phyloP scores from a whole-genome alignment of 192 early-diverging fungal genomes.

The Diversispora epigaea region DNA sequence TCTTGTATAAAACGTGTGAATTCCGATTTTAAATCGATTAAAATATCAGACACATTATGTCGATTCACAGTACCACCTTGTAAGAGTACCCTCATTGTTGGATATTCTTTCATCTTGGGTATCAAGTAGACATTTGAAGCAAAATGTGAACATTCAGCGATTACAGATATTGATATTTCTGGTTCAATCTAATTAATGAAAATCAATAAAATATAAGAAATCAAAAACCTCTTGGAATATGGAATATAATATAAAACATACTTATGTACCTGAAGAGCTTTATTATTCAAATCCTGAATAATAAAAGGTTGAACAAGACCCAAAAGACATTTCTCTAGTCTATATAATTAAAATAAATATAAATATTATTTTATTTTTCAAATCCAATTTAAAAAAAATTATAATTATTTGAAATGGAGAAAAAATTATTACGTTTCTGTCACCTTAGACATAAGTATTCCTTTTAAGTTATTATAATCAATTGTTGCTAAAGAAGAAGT shows the following conservation, averaged over 20 bases:
- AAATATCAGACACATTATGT: slow-evolving; percentile 39
- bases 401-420: no score
- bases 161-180: slow-evolving; percentile 54
- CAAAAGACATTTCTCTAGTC: not conserved
- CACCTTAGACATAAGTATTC: slow-evolving; percentile 52
- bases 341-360: not conserved
- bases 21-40: slow-evolving; percentile 42
- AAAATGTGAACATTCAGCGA: slow-evolving; percentile 63
- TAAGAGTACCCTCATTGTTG: slow-evolving; percentile 59
- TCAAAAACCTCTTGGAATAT: no score
- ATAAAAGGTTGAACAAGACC: slow-evolving; percentile 39
- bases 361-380: not conserved
- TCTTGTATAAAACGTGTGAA: slow-evolving; percentile 45
- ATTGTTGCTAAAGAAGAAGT: slow-evolving; percentile 66
- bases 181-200: slow-evolving; percentile 32
- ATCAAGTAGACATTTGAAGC: slow-evolving; percentile 57
- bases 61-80: slow-evolving; percentile 47
- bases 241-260: not conserved
- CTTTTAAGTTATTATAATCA: slow-evolving; percentile 39
- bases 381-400: not conserved
- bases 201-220: not conserved
- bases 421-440: slow-evolving; percentile 45
- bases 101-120: slow-evolving; percentile 55
- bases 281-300: slow-evolving; percentile 27
- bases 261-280: not conserved